Evolutionary conservation across 768 basidiomycete species (phyloP).

Genomic region (Lentinula sp.): DNA sequence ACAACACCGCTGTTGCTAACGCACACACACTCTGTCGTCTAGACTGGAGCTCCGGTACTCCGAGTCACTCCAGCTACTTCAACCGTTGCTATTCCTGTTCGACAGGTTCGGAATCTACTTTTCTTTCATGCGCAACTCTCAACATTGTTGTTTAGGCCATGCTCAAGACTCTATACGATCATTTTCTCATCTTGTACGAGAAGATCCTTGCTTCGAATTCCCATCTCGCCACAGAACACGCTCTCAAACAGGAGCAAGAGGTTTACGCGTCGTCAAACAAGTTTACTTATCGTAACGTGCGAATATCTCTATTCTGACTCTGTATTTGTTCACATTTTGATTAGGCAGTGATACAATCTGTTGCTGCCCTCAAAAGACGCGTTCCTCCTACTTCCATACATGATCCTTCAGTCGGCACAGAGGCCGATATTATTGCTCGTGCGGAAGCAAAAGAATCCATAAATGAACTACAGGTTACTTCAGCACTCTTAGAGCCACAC

Average conservation of each 20-base stretch:
- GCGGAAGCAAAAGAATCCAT: constrained; percentile 49
- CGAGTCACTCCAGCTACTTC: constrained; percentile 63
- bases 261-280: constrained; percentile 71
- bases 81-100: constrained; percentile 63
- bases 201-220: constrained; percentile 47
- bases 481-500: constrained; percentile 47
- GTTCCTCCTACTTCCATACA: constrained; percentile 47
- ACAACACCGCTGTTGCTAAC: background rate
- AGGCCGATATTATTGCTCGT: constrained; percentile 53
- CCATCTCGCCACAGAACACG: constrained; percentile 67
- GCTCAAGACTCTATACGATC: constrained; percentile 69
- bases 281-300: constrained; percentile 77
- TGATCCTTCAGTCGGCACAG: constrained; percentile 77
- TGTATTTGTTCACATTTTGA: constrained; percentile 3
- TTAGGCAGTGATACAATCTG: constrained; percentile 47
- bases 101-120: constrained; percentile 46
- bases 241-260: constrained; percentile 76
- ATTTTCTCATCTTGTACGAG: constrained; percentile 66
- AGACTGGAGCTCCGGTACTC: constrained; percentile 63
- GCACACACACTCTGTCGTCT: background rate
- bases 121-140: constrained; percentile 1
- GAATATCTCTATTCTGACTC: constrained; percentile 13
- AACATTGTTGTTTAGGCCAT: constrained; percentile 40
- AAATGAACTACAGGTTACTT: constrained; percentile 46
- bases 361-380: constrained; percentile 43